Base-by-base conservation (phyloP, 352 stramenopile species). In the Phytophthora pinifolia region DNA sequence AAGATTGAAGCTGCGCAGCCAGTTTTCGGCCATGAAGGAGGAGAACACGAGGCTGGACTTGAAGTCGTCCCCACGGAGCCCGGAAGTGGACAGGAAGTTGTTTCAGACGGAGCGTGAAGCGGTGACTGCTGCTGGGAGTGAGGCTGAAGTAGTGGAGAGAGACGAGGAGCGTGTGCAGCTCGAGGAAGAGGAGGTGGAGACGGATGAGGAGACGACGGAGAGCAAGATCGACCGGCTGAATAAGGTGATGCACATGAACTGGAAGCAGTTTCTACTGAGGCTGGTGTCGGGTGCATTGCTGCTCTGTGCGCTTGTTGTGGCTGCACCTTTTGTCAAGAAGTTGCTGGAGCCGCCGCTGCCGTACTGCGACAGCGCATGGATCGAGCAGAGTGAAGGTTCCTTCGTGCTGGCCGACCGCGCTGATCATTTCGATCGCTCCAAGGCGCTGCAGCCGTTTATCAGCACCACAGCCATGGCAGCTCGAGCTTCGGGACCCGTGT, bases 321-420 rank as follows among this genome's bases (percentile, higher is more conserved):
- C 62, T 1, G 51, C 72, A 0, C 74, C 79, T 17, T 77, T 80
- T 12, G 38, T 82, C 3, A 18, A 63, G 35, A 67, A 51, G 14
- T 18, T 86, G 13, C 52, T 78, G 34, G 46, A 71, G 13, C 51
- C 67, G 3, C 49, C 62, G 3, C 25, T 80, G 7, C 72, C 76
- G 9, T 86, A 73, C 55, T 89, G 79, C 44, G 77, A 88, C 32
- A 82, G 65, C 41, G 67, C 76, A 5, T 76, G 72, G 42, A 65
- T 53, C 29, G 65, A 74, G 8, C 56, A 54, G 2, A 52, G 30
- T 10, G 59, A 73, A 1, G 59, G 46, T 2, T 65, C 65, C 7
- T 67, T 52, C 36, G 65, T 66, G 9, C 27, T 73, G 9, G 59
- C 50, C 3, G 65, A 60, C 17, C 49, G 54, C n/a, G 45, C 41